A percentile compares a stretch with the other conserved stretches of the same genome.
Evolutionary conservation across 805 yeast genomes (phyloP).

Genomic region (Teunomyces pallodes): DNA sequence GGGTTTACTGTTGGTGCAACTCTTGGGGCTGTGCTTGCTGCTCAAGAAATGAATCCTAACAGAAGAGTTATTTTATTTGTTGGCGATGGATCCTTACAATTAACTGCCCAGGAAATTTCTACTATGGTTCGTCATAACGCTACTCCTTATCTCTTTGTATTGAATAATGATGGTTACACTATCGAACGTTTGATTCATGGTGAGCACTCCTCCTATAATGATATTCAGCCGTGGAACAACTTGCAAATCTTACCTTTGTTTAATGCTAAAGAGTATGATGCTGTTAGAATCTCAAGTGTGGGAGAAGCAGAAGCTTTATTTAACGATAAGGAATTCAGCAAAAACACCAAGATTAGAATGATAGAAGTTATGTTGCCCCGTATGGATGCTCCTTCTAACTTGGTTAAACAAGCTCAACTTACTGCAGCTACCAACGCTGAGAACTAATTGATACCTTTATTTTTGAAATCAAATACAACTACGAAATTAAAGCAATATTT

Average conservation of each 20-base stretch:
- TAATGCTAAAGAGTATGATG: constrained; percentile 57
- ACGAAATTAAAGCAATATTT: too few relatives aligned
- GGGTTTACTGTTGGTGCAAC: constrained; percentile 70
- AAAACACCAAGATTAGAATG: constrained; percentile 59
- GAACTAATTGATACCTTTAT: not conserved
- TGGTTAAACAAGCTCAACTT: constrained; percentile 30
- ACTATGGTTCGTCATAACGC: constrained; percentile 66
- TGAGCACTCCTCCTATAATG: constrained; percentile 60
- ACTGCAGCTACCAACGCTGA: constrained; percentile 17
- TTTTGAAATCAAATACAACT: not conserved
- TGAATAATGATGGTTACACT: constrained; percentile 74
- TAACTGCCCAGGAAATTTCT: constrained; percentile 71
- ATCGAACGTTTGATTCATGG: constrained; percentile 76
- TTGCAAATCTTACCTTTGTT: constrained; percentile 55
- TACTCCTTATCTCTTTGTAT: constrained; percentile 65
- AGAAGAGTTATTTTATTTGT: constrained; percentile 65
- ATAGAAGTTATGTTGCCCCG: constrained; percentile 66
- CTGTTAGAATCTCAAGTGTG: constrained; percentile 50
- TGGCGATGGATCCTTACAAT: constrained; percentile 76
- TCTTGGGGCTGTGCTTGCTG: constrained; percentile 67
- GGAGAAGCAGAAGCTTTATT: constrained; percentile 59
- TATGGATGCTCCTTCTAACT: constrained; percentile 67
- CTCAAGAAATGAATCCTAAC: constrained; percentile 57
- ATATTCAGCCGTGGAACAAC: constrained; percentile 70
- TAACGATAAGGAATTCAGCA: constrained; percentile 45